A percentile compares a stretch with the other conserved stretches of the same genome.
Evolutionary conservation across 179 eudicot genomes (phyloP).

Genomic region (Silene coronaria): DNA sequence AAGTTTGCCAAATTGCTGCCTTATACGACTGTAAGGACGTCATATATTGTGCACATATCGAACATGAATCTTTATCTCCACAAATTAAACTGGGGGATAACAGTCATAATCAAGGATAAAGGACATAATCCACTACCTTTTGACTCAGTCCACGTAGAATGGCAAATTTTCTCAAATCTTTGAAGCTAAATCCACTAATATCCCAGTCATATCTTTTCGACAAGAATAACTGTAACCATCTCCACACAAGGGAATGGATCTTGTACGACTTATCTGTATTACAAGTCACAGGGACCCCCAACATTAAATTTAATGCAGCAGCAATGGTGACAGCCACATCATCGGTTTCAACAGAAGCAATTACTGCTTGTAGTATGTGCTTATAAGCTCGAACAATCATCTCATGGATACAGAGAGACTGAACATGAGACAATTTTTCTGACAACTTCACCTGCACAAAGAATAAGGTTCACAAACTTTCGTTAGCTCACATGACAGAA

Average conservation of each 20-base stretch:
- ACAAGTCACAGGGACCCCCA: conserved; percentile 57
- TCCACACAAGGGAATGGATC: conserved; percentile 60
- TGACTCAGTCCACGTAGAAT: conserved; percentile 95
- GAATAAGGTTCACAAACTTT: conserved; percentile 15
- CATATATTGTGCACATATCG: not conserved
- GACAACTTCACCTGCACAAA: conserved; percentile 85
- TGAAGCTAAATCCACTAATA: conserved; percentile 59
- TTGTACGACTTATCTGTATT: conserved; percentile 35
- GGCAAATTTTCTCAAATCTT: conserved; percentile 88
- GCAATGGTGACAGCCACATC: conserved; percentile 74
- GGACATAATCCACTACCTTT: conserved; percentile 44
- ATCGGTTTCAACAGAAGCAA: conserved; percentile 60
- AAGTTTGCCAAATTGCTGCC: not conserved
- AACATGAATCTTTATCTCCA: conserved; percentile 1
- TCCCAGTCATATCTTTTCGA: conserved; percentile 89
- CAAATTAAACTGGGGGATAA: not conserved
- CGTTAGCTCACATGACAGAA: not conserved
- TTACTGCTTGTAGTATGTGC: conserved; percentile 91
- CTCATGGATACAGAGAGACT: conserved; percentile 97
- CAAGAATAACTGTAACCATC: conserved; percentile 79
- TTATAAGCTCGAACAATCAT: conserved; percentile 98
- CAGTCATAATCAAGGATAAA: not conserved
- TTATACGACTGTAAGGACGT: not conserved
- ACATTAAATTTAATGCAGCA: conserved; percentile 78
- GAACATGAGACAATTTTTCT: conserved; percentile 95